phyloP scores from a whole-genome alignment of 257 asterid species.

The Nicotiana benthamiana region DNA sequence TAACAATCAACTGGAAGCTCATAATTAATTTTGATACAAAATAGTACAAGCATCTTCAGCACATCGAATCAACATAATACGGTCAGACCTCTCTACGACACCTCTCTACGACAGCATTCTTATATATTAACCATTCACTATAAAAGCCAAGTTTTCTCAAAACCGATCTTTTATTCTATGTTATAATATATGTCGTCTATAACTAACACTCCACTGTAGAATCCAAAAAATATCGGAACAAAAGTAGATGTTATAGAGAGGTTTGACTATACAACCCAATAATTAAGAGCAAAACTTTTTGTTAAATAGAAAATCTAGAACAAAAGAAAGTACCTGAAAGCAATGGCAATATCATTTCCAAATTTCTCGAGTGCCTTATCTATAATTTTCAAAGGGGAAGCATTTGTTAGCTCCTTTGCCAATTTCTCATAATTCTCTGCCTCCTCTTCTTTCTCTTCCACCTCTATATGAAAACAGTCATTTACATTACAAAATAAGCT shows the following conservation, averaged over 20 bases:
- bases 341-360: constrained; percentile 53
- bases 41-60: neutral
- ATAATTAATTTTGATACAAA: neutral
- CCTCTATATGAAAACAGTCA: constrained; percentile 19
- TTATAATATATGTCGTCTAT: too few species aligned
- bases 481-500: neutral
- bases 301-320: too few species aligned
- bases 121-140: too few species aligned
- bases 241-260: too few species aligned
- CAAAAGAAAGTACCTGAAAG: constrained; percentile 52
- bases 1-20: neutral
- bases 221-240: too few species aligned
- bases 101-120: too few species aligned
- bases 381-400: constrained; percentile 54
- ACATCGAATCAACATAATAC: neutral
- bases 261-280: too few species aligned
- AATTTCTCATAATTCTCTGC: constrained; percentile 33
- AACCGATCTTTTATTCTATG: too few species aligned
- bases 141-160: too few species aligned
- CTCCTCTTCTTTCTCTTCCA: constrained; percentile 24
- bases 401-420: constrained; percentile 34
- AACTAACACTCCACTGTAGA: too few species aligned
- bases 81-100: too few species aligned
- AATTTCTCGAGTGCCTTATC: constrained; percentile 46
- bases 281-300: too few species aligned